A percentile compares a stretch with the other conserved stretches of the same genome.
Evolutionary conservation across 108 stramenopile species (phyloP).

Genomic region (Cyclotella choctawhatcheeana): DNA sequence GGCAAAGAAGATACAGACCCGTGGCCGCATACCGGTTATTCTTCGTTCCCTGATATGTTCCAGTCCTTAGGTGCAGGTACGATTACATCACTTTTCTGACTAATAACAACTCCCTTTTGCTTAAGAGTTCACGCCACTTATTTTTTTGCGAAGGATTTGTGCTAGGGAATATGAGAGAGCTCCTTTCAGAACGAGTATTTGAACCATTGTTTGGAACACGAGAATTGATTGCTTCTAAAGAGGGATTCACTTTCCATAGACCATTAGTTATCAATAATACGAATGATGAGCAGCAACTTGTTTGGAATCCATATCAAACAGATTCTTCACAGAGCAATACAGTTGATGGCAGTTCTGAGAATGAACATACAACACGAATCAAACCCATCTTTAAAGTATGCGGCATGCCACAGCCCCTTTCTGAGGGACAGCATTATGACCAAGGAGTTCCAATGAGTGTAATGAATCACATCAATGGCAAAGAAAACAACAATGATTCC

Average conservation of each 20-base stretch:
- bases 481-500: background rate
- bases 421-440: slow-evolving; percentile 51
- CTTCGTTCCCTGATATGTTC: slow-evolving; percentile 44
- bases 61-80: slow-evolving; percentile 67
- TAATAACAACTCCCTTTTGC: background rate
- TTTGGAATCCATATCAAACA: slow-evolving; percentile 27
- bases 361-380: background rate
- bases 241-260: slow-evolving; percentile 68
- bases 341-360: background rate
- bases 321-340: background rate
- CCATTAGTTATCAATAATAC: slow-evolving; percentile 43
- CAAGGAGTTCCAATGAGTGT: slow-evolving; percentile 26
- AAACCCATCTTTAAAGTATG: slow-evolving; percentile 25
- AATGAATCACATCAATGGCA: background rate
- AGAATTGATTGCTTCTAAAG: slow-evolving; percentile 63
- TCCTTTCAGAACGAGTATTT: slow-evolving; percentile 64
- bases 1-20: slow-evolving; percentile 47
- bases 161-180: slow-evolving; percentile 53
- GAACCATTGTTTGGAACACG: slow-evolving; percentile 61
- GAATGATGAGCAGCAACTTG: slow-evolving; percentile 15
- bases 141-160: slow-evolving; percentile 29
- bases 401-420: slow-evolving; percentile 28
- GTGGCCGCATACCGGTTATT: slow-evolving; percentile 56
- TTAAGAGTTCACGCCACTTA: background rate
- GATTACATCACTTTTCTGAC: background rate